Evolutionary conservation across 495 filamentous ascomycete species (phyloP), one percentile per base, ranked within the genome.

Genomic region (Parathielavia hyrcaniae): DNA sequence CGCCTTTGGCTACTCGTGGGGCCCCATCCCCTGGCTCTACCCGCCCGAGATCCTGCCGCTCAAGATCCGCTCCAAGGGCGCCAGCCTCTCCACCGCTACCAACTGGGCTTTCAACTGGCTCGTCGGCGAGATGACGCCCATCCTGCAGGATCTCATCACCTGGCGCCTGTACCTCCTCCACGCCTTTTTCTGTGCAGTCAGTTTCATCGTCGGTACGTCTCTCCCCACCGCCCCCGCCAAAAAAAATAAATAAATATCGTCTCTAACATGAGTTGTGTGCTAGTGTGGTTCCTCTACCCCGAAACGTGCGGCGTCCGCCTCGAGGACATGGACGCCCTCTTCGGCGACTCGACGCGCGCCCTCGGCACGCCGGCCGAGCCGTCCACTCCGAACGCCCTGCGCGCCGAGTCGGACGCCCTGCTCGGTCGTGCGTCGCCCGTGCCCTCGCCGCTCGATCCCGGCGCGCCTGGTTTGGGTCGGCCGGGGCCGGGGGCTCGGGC

Each of bases 71-170:
- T 96, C 93, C 19, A 98, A 98, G 75, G 93, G 93, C 58, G 95
- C 93, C 49, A 96, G 91, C 76, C 75, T 98, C 64, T 97, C 93
- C 58, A 98, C 93, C 1, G 93, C 93, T 19, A 81, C 91, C 10
- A 98, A 98, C 68, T 98, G 95, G 95, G 90, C 92, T 4, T 97
- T 93, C 74, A 98, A 98, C 67, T 98, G 90, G 88, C 78, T 97
- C 6, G 95, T 97, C 30, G 95, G 93, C 43, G 87, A 91, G 70
- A 81, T 97, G 75, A 98, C 93, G 9, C 93, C 93, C 3, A 81
- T 97, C 59, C 76, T 97, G 43, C 93, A 97, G 70, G 88, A 89
- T 58, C 81, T 77, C 71, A 96, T 98, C 57, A 83, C 83, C 60
- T 97, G 93, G 95, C 83, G 91, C 46, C 73, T 98, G 50, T 98